Evolutionary conservation across 352 stramenopile species (phyloP).

Genomic region (Phytopythium boreale): DNA sequence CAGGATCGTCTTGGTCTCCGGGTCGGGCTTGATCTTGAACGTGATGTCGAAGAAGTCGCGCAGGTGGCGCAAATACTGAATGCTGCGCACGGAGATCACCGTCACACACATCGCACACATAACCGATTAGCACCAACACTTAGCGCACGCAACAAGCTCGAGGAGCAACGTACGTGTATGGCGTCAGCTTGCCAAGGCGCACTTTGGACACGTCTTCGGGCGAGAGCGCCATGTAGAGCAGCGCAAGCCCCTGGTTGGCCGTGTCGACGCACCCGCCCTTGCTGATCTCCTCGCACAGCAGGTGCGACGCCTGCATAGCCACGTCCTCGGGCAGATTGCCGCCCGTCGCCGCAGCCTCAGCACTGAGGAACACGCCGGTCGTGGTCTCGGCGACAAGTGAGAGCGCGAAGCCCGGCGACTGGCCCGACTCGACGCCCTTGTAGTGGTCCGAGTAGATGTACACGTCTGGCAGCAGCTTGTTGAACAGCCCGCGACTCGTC

Average conservation of each 20-base stretch:
- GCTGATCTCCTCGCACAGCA: slow-evolving; percentile 97
- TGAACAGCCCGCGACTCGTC: slow-evolving; percentile 94
- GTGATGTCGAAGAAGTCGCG: slow-evolving; percentile 92
- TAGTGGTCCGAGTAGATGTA: slow-evolving; percentile 99
- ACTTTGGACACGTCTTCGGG: slow-evolving; percentile 97
- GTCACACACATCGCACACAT: not conserved
- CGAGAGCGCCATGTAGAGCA: slow-evolving; percentile 98
- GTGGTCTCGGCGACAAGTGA: slow-evolving; percentile 98
- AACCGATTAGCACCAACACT: not conserved
- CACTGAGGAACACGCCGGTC: slow-evolving; percentile 92
- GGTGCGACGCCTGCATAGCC: slow-evolving; percentile 88
- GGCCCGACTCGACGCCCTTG: slow-evolving; percentile 86
- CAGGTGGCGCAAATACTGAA: slow-evolving; percentile 88
- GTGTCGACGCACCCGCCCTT: slow-evolving; percentile 94
- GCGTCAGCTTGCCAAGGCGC: slow-evolving; percentile 86
- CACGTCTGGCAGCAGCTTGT: slow-evolving; percentile 98
- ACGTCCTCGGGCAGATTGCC: slow-evolving; percentile 96
- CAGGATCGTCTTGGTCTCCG: slow-evolving; percentile 88
- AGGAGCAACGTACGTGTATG: slow-evolving; percentile 55
- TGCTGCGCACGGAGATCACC: slow-evolving; percentile 34
- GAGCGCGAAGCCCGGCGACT: slow-evolving; percentile 91
- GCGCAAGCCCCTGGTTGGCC: slow-evolving; percentile 92
- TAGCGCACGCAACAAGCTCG: not conserved
- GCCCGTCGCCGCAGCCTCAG: slow-evolving; percentile 87
- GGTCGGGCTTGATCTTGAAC: slow-evolving; percentile 92